Evolutionary conservation across 805 yeast genomes (phyloP), one percentile per base, ranked within the genome.

Genomic region (Nakazawaea laoshanensis): DNA sequence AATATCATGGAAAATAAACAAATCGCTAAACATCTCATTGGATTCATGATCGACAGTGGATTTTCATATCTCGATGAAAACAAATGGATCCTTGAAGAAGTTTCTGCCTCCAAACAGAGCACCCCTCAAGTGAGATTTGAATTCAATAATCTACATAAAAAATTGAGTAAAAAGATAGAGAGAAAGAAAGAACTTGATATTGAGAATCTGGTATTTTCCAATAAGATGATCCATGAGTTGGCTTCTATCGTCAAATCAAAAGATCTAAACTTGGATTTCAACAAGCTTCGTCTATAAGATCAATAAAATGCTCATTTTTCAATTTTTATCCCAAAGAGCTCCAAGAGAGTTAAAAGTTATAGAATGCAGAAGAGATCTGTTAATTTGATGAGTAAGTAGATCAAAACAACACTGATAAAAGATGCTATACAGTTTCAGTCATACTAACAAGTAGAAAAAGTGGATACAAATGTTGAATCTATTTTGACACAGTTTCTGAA

Each of bases 401-500:
- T 31, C 7, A 25, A 11, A 10, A 24, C n/a, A 24, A 33, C 7
- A 5, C 10, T 8, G 14, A 17, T 19, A 13, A 21, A 13, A n/a
- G n/a, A n/a, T n/a, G n/a, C n/a, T n/a, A n/a, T n/a, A n/a, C n/a
- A n/a, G n/a, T n/a, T n/a, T 19, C 18, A 15, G 14, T 20, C 5
- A 21, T 8, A 16, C 14, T 10, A 15, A 9, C 14, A 5, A 12
- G 4, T 3, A 65, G 71, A 70, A 36, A 68, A 64, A 38, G 63
- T 74, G 16, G 77, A 74, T 37, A 49, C 65, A 18, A 68, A 65
- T 34, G 60, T 71, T 12, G 75, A 69, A 41, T 66, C 65, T 37
- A 52, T 74, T 24, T 58, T 72, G 19, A 66, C 62, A 35, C 70
- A 70, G 44, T 67, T 69, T 35, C 72, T 67, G 45, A 74, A 69